These are phyloP conservation scores for Claviceps paspali DNA, from an alignment of 2,329 filamentous ascomycete genomes.

Conservation along the genomic window DNA sequence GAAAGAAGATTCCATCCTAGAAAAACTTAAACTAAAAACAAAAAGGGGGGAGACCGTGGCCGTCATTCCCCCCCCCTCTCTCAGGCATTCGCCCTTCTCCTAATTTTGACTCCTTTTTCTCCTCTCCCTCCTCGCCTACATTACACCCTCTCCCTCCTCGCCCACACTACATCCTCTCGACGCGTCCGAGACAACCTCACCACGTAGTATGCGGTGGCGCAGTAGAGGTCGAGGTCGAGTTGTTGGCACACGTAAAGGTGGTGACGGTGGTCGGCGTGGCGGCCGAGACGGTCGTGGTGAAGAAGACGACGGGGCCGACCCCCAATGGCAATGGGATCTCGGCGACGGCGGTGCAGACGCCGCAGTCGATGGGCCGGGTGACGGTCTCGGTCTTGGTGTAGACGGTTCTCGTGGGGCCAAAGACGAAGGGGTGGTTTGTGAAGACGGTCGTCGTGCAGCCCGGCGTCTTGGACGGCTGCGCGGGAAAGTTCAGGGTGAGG, in stretches of 20 bases:
- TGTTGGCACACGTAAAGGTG: constrained; percentile 1
- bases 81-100: too few species aligned
- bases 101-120: too few species aligned
- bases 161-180: too few species aligned
- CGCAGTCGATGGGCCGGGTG: constrained; percentile 13
- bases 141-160: too few species aligned
- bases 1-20: too few species aligned
- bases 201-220: background rate
- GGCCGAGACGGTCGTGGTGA: constrained; percentile 10
- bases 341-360: constrained; percentile 9
- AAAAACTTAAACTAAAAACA: too few species aligned
- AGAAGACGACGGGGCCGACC: constrained; percentile 10
- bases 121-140: too few species aligned
- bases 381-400: constrained; percentile 13
- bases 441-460: constrained; percentile 8
- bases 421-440: constrained; percentile 5
- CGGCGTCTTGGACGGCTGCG: background rate
- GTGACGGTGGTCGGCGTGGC: constrained; percentile 5
- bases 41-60: too few species aligned
- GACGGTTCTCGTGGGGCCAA: constrained; percentile 11
- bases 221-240: background rate
- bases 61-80: too few species aligned
- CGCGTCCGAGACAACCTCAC: too few species aligned
- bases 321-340: constrained; percentile 4
- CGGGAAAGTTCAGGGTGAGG: too few species aligned